Evolutionary conservation across 352 stramenopile genomes (phyloP).

Genomic region (Halophytophthora batemanensis): DNA sequence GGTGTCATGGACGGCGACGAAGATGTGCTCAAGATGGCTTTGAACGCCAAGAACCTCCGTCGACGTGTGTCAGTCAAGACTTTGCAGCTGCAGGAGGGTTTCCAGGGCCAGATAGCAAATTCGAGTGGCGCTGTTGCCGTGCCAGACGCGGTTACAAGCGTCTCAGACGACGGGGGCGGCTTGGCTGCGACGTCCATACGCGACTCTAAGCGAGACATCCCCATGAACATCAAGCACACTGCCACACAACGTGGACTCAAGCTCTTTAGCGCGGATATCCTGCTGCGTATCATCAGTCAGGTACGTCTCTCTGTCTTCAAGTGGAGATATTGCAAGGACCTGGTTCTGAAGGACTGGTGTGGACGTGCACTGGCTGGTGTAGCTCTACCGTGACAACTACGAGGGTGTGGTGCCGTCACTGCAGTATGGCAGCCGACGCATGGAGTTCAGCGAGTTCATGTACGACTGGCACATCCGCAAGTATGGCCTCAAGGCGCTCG

Average conservation of each 20-base stretch:
- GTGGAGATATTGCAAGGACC: not conserved
- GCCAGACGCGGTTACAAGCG: constrained; percentile 1
- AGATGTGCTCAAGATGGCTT: constrained; percentile 24
- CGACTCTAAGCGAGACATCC: constrained; percentile 35
- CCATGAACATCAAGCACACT: constrained; percentile 45
- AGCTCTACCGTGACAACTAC: constrained; percentile 78
- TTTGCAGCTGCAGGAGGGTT: constrained; percentile 8
- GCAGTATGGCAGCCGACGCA: constrained; percentile 72
- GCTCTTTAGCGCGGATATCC: constrained; percentile 57
- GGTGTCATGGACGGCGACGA: constrained; percentile 45
- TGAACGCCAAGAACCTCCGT: constrained; percentile 15
- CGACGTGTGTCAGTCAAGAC: constrained; percentile 30
- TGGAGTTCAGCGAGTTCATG: constrained; percentile 82
- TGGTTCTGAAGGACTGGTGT: constrained; percentile 1
- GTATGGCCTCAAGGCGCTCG: constrained; percentile 68
- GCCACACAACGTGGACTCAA: constrained; percentile 41
- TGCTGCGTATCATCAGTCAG: constrained; percentile 61
- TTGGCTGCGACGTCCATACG: constrained; percentile 7
- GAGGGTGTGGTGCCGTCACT: constrained; percentile 55
- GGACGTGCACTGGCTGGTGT: not conserved
- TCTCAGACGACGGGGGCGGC: constrained; percentile 15
- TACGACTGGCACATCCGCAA: constrained; percentile 86
- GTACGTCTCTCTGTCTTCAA: constrained; percentile 6
- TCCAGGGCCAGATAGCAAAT: no score
- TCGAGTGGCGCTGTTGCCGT: not conserved